phyloP scores from a whole-genome alignment of 768 basidiomycete genomes.

The Mrakia blollopis region DNA sequence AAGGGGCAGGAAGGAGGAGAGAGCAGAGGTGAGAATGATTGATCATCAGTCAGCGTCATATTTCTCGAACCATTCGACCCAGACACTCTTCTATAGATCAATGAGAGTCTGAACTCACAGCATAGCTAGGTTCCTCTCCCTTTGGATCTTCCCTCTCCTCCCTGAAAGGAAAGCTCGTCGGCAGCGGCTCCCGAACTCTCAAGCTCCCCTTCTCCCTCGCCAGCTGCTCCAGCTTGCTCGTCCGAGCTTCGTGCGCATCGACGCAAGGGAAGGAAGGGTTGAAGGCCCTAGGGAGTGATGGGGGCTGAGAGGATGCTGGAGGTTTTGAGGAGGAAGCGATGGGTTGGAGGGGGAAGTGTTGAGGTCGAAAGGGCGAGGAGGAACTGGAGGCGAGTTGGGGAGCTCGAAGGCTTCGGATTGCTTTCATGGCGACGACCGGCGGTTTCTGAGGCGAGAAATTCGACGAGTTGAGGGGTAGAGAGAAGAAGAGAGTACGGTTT shows the following conservation, averaged over 20 bases:
- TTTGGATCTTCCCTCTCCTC: slow-evolving; percentile 29
- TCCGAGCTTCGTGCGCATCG: slow-evolving; percentile 30
- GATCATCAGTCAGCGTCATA: not conserved
- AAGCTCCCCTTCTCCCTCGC: not conserved
- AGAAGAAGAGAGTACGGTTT: too few relatives aligned
- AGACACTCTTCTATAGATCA: too few relatives aligned
- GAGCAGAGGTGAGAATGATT: slow-evolving; percentile 30
- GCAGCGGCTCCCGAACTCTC: slow-evolving; percentile 17
- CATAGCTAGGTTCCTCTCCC: slow-evolving; percentile 32
- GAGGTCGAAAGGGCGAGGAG: not conserved
- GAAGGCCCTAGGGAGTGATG: not conserved
- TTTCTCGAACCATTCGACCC: not conserved
- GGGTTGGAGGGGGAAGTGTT: not conserved
- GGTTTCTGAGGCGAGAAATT: not conserved
- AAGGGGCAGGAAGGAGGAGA: slow-evolving; percentile 5
- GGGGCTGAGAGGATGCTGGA: not conserved
- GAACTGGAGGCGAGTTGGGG: not conserved
- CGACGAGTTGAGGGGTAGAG: too few relatives aligned
- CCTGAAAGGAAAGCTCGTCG: slow-evolving; percentile 24
- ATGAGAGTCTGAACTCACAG: slow-evolving; percentile 10
- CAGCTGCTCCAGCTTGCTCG: slow-evolving; percentile 21
- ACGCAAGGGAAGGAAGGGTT: slow-evolving; percentile 33
- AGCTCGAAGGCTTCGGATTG: not conserved
- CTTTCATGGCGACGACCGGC: not conserved
- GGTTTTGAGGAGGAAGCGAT: slow-evolving; percentile 3